Evolutionary conservation across 108 stramenopile genomes (phyloP), one percentile per base, ranked within the genome.

Genomic region (Chaetoceros tenuissimus): DNA sequence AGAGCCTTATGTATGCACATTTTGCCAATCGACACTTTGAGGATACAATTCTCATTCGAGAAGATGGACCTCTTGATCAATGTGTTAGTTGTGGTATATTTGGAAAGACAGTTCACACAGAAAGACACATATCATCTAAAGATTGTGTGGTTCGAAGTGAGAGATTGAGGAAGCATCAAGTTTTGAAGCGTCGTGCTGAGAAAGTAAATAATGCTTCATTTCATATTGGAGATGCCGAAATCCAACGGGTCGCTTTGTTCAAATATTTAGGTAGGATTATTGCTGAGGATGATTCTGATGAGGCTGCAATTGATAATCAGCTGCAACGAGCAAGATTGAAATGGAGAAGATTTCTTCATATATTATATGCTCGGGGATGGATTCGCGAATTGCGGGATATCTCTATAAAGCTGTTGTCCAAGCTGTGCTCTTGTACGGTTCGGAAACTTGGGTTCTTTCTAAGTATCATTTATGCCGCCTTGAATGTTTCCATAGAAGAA

Each of bases 401-500:
- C 62, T 67, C 34, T 62, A 67, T 45, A 54, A 55, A 45, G 67
- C 53, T 23, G 53, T 53, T 25, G 60, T 67, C 46, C 52, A 61
- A 25, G 51, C 59, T 0, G 53, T 67, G 43, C 53, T 67, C n/a
- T 53, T 67, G 16, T 67, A 51, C 23, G 67, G 67, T 2, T 49
- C 59, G 18, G 60, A 67, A 44, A 46, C 67, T 24, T 67, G 67
- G 67, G 51, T 51, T 23, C 27, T 67, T n/a, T n/a, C n/a, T n/a
- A n/a, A n/a, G n/a, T n/a, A n/a, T n/a, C n/a, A n/a, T n/a, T n/a
- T n/a, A n/a, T n/a, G n/a, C n/a, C n/a, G n/a, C n/a, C n/a, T n/a
- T n/a, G n/a, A n/a, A n/a, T n/a, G n/a, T n/a, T n/a, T n/a, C n/a
- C n/a, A n/a, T n/a, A n/a, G n/a, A n/a, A n/a, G n/a, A n/a, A n/a